Evolutionary conservation across 495 filamentous ascomycete genomes (phyloP), one percentile per base, ranked within the genome.

Genomic region (Neurospora sp.): DNA sequence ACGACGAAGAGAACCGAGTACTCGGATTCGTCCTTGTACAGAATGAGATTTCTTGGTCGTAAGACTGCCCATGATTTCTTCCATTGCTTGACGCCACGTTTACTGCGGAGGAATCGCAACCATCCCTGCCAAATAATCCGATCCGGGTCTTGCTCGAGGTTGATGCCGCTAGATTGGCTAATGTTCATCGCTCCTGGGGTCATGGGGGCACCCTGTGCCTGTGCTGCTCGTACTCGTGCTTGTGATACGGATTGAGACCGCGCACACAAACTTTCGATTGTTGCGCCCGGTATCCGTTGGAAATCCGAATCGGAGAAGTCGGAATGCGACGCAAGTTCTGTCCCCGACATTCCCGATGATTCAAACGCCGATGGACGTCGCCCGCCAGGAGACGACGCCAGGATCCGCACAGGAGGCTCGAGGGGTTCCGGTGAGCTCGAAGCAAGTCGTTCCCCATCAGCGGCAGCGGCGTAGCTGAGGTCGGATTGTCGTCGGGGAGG

Each of bases 11-110:
- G 83, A 3, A 95, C 93, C 20, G 92, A 91, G 80, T 98, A 98
- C 83, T 99, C 96, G 80, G 89, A 81, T 39, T 96, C 94, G 76
- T 94, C 90, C 81, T 98, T 98, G 84, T 99, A 98, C 27, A 98
- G 89, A 8, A 93, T 92, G 68, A 98, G 81, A 70, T 93, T 93
- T 73, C 92, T 91, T 0, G 94, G 90, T 41, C 94, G 92, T n/a
- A 98, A 83, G 0, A 99, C 96, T 0, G 91, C 90, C 96, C 96
- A 99, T 40, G 93, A 85, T 74, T 92, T 91, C 84, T 97, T 98
- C 96, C 96, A 99, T 77, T 96, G 93, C 41, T 91, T 90, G 45
- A 99, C 90, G 7, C 92, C 93, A n/a, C 91, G 86, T 76, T 94
- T 94, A 73, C 90, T 91, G 73, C 92, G 93, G 37, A 97, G 87